A percentile compares a stretch with the other conserved stretches of the same genome.
Conservation (phyloP, 139 green algal species). For the Chlorella sp. region DNA sequence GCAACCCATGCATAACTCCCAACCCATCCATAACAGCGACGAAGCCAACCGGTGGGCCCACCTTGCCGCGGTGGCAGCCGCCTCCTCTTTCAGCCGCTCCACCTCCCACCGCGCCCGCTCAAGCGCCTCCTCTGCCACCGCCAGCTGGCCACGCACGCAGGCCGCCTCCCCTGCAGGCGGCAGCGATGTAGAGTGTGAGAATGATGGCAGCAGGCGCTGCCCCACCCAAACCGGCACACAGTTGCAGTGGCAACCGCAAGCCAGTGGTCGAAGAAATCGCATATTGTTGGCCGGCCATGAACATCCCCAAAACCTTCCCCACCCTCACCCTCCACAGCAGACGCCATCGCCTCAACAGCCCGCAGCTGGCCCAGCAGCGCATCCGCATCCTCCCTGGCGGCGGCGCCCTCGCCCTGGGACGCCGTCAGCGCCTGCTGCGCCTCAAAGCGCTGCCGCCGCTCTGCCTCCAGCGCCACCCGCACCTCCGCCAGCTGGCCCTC, state of each 20-base stretch:
- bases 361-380: conserved; percentile 31
- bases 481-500: conserved; percentile 17
- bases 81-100: not conserved
- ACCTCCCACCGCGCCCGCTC: conserved; percentile 8
- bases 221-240: no score
- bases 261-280: not conserved
- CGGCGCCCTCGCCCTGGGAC: not conserved
- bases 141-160: conserved; percentile 1
- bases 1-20: not conserved
- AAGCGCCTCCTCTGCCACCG: not conserved
- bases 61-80: not conserved
- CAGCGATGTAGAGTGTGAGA: no score
- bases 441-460: not conserved
- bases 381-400: not conserved
- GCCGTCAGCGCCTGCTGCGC: not conserved
- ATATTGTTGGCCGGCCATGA: no score
- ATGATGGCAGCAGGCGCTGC: no score
- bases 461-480: conserved; percentile 15
- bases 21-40: no score
- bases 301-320: not conserved
- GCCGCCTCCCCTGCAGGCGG: conserved; percentile 1
- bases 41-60: no score
- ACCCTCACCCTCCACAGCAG: conserved; percentile 9
- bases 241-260: no score
- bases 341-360: conserved; percentile 2